phyloP scores from a whole-genome alignment of 169 alveolate genomes.

The Haemoproteus tartakovskyi region DNA sequence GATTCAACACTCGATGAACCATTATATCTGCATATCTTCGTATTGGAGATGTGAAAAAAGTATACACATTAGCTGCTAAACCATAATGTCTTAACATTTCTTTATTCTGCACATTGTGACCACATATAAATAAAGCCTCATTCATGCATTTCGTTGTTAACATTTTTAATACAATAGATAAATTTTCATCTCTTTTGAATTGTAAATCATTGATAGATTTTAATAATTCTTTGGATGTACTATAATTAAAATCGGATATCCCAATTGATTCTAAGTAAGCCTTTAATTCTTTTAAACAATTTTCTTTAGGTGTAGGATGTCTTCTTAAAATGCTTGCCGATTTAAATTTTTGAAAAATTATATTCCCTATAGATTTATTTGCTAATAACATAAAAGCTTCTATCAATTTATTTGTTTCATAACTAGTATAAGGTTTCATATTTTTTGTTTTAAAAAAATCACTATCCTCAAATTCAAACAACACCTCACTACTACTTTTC shows the following conservation, averaged over 20 bases:
- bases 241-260: constrained; percentile 75
- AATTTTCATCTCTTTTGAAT: constrained; percentile 81
- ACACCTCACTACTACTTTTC: constrained; percentile 37
- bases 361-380: constrained; percentile 94
- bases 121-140: constrained; percentile 87
- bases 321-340: constrained; percentile 90
- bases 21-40: constrained; percentile 97
- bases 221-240: constrained; percentile 87
- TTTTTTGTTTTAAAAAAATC: constrained; percentile 74
- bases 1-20: constrained; percentile 91
- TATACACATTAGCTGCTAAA: constrained; percentile 96
- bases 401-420: constrained; percentile 84
- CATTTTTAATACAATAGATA: constrained; percentile 88
- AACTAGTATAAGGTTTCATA: constrained; percentile 72
- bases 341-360: constrained; percentile 87
- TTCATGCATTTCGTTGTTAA: constrained; percentile 94
- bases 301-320: constrained; percentile 94
- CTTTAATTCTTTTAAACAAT: constrained; percentile 88
- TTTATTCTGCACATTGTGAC: constrained; percentile 55
- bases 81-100: constrained; percentile 90
- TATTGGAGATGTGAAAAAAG: constrained; percentile 99
- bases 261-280: constrained; percentile 83
- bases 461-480: constrained; percentile 86
- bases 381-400: constrained; percentile 99
- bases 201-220: constrained; percentile 85